Base-by-base conservation (phyloP, 2,329 filamentous ascomycete genomes). In the Phyllosticta citrichinensis region DNA sequence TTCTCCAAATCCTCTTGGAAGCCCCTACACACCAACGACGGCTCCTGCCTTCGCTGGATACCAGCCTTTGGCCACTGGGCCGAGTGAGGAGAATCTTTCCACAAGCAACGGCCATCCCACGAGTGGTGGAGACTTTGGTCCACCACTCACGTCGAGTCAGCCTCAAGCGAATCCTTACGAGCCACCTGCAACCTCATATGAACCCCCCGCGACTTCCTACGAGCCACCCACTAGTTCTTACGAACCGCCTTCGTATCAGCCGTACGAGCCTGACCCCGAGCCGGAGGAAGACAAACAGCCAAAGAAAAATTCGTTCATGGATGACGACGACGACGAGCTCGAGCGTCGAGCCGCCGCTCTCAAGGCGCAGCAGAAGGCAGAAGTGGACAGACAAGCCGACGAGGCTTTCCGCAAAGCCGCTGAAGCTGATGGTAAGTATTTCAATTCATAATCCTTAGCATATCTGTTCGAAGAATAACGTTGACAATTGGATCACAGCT, bases 341-440 rank as follows among this genome's bases (percentile, higher is more conserved):
- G 76, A 77, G 6, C 70, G 75, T 50, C 77, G 78, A 35, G 82
- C 80, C 52, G 77, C 82, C 1, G 76, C 79, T 2, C 73, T 81
- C 58, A 81, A 78, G 64, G 81, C 79, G 27, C 87, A 88, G 71
- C 81, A 87, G 71, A 73, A 72, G 61, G 69, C 71, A 5, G 69
- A 73, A 8, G 76, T 76, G 68, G 89, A 95, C 68, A 82, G 84
- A 24, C 88, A 91, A 72, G 91, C 92, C 55, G 87, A 91, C 62
- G 92, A 95, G 68, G 86, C 91, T 71, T 90, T 97, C 79, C 84
- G 86, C 60, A 91, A 87, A 72, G 90, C 89, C 25, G 93, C 91
- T 0, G 91, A 85, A 76, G 82, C 80, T 63, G 83, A 87, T 73
- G 83, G 79, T 80, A 76, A 70, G 76, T 66, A 9, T 30, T 8